Percentiles rank a stretch among this genome's conserved stretches.
Evolutionary conservation across 2,329 filamentous ascomycete genomes (phyloP).

Genomic region (Aspergillus persii): DNA sequence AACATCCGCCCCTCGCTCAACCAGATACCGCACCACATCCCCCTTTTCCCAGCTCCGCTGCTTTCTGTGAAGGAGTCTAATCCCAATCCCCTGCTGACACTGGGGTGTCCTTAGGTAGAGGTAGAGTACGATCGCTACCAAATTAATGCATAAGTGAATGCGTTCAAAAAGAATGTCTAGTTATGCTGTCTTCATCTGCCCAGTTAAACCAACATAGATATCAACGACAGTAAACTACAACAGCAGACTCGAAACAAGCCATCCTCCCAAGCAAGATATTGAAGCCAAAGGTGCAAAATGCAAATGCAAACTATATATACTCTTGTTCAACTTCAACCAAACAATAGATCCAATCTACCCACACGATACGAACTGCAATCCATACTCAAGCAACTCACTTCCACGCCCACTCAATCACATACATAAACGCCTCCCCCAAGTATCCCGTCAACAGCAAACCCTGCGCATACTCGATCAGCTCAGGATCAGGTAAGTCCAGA

Average conservation of each 20-base stretch:
- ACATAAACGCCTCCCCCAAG: conserved; percentile 30
- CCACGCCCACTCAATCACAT: conserved; percentile 33
- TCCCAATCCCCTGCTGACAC: too few relatives aligned
- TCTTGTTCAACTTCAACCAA: too few relatives aligned
- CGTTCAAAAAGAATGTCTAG: too few relatives aligned
- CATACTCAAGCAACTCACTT: conserved; percentile 3
- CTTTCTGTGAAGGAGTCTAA: neutral
- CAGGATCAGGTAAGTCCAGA: conserved; percentile 21
- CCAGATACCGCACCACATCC: conserved; percentile 7
- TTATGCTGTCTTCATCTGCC: too few relatives aligned
- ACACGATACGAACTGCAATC: neutral
- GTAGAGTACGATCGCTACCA: too few relatives aligned
- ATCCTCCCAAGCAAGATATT: neutral
- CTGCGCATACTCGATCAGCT: conserved; percentile 32
- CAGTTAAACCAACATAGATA: neutral
- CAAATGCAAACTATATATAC: neutral
- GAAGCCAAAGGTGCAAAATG: neutral
- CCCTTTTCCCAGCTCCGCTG: neutral
- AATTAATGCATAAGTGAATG: too few relatives aligned
- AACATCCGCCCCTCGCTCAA: conserved; percentile 17
- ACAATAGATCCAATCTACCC: too few relatives aligned
- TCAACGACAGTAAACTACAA: neutral
- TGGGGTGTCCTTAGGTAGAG: too few relatives aligned
- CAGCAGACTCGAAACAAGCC: neutral
- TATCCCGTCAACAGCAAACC: conserved; percentile 25